phyloP scores from a whole-genome alignment of 2,329 filamentous ascomycete species.

The Tricladium varicosporioides region DNA sequence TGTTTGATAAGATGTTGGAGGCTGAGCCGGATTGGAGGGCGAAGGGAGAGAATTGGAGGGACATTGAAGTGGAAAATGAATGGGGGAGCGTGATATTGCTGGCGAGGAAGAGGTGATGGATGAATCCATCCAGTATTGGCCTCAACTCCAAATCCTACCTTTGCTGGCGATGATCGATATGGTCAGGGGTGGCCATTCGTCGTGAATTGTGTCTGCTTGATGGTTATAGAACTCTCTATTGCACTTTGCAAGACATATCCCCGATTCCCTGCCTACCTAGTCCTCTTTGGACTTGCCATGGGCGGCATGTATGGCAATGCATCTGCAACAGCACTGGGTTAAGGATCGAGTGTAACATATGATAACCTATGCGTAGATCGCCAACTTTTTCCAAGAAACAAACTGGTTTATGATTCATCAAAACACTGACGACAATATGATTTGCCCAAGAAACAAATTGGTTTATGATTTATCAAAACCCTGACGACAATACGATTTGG shows the following conservation, averaged over 20 bases:
- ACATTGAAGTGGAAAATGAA: slow-evolving; percentile 54
- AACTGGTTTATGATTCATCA: too few relatives aligned
- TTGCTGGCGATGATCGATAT: slow-evolving; percentile 54
- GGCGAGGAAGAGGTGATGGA: slow-evolving; percentile 43
- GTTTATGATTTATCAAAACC: too few relatives aligned
- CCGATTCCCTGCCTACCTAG: slow-evolving; percentile 66
- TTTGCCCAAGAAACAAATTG: too few relatives aligned
- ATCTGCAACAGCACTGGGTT: slow-evolving; percentile 72
- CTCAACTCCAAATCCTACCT: too few relatives aligned
- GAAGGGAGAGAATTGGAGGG: slow-evolving; percentile 48
- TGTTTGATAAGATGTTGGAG: slow-evolving; percentile 57
- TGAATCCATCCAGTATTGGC: not conserved
- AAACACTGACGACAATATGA: too few relatives aligned
- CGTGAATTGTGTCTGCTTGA: slow-evolving; percentile 68
- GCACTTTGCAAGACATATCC: slow-evolving; percentile 69
- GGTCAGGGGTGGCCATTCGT: slow-evolving; percentile 78
- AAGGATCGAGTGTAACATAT: too few relatives aligned
- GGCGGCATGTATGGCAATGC: slow-evolving; percentile 81
- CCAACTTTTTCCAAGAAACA: too few relatives aligned
- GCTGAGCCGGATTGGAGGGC: slow-evolving; percentile 52
- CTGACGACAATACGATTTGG: too few relatives aligned
- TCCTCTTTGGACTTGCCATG: slow-evolving; percentile 70
- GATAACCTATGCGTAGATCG: too few relatives aligned
- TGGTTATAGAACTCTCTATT: slow-evolving; percentile 66
- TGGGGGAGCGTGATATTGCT: slow-evolving; percentile 62